Conservation (phyloP, 164 flowering plant species). For the Macadamia integrifolia region DNA sequence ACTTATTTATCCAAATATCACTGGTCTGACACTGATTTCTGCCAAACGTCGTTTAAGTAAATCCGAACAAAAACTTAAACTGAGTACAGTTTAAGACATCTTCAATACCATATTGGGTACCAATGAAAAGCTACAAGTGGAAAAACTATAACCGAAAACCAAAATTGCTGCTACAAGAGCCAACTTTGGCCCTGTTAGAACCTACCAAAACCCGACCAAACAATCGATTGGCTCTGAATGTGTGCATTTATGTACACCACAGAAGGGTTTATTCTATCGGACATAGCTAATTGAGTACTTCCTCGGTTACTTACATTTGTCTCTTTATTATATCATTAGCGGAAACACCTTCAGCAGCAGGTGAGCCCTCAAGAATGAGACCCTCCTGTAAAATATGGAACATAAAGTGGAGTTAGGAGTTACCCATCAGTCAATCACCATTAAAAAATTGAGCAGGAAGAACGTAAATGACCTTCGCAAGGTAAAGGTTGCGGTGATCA, state of each 20-base stretch:
- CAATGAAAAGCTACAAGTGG: too few species aligned
- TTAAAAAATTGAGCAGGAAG: neutral
- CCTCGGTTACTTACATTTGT: constrained; percentile 45
- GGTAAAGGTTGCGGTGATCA: constrained; percentile 83
- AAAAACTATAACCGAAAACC: too few species aligned
- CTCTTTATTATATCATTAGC: constrained; percentile 79
- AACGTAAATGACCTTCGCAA: constrained; percentile 55
- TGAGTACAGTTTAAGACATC: too few species aligned
- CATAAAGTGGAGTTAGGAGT: neutral
- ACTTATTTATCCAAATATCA: too few species aligned
- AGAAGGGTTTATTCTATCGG: neutral
- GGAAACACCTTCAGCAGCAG: constrained; percentile 95
- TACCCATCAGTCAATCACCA: neutral
- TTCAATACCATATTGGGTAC: too few species aligned
- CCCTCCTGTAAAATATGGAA: constrained; percentile 58
- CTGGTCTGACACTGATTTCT: too few species aligned
- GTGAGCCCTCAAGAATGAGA: constrained; percentile 75
- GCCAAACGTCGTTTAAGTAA: too few species aligned
- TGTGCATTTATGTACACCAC: neutral
- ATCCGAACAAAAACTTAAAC: too few species aligned
- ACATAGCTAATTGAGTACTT: neutral
- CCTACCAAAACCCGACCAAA: neutral
- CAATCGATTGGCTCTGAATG: neutral
- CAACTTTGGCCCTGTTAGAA: too few species aligned
- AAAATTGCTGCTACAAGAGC: too few species aligned